Base-by-base conservation (phyloP, 345 rosid genomes). In the Draba incana region DNA sequence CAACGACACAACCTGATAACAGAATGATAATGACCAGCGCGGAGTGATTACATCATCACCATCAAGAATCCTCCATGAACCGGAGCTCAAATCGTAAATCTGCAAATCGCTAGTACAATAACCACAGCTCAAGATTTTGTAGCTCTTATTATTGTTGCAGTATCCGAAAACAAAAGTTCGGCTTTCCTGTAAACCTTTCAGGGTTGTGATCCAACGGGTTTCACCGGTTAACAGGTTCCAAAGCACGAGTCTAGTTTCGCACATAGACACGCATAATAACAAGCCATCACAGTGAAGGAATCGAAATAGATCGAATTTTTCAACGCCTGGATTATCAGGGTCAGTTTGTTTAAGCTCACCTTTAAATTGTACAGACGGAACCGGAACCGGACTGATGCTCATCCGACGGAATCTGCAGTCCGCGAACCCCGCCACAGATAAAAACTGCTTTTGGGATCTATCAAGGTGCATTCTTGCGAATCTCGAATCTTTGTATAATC, bases 141-240 rank as follows among this genome's bases (percentile, higher is more conserved):
- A 60, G n/a, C 51, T 60, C 25, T 44, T 60, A 14, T 13, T 31
- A 31, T 31, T 31, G 5, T 33, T 6, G 42, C 2, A 55, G 60
- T 33, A 55, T 54, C 60, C 27, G 8, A 55, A n/a, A 10, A 1
- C 41, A 55, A 2, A 16, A 8, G 0, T 0, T 6, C n/a, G n/a
- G 37, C 2, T 2, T 10, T 0, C 0, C 12, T 27, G 2, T 35
- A 0, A 1, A 16, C 6, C 11, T 3, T 20, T 4, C 5, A 2
- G 2, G 53, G 53, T 6, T 23, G 1, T n/a, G 1, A 23, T 25
- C 39, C 39, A 44, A 38, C 1, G 27, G 50, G 64, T 27, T 44
- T 43, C n/a, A 27, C 51, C 25, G 2, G 64, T 60, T 1, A 27
- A 28, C 8, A 35, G 51, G 39, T 60, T 60, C 51, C 64, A 60